phyloP scores from a whole-genome alignment of 1,139 yeast species.

The Hanseniaspora sp. region DNA sequence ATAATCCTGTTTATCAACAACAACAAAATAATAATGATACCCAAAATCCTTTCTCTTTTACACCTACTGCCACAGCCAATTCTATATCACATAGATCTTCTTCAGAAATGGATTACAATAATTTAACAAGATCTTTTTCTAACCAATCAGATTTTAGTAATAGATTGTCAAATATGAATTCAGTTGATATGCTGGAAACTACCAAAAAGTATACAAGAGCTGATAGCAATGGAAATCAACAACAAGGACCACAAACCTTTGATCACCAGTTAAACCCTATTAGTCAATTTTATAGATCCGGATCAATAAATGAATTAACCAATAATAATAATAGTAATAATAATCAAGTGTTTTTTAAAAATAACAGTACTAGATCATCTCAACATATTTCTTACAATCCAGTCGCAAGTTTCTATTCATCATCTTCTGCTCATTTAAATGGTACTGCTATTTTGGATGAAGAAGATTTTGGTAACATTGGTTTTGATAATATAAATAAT shows the following conservation, averaged over 20 bases:
- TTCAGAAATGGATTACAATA: not conserved
- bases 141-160: not conserved
- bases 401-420: not conserved
- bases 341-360: not conserved
- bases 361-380: not conserved
- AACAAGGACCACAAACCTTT: not conserved
- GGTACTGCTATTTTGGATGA: slow-evolving; percentile 15
- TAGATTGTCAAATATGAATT: not conserved
- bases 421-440: not conserved
- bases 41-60: not conserved
- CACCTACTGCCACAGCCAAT: not conserved
- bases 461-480: slow-evolving; percentile 4
- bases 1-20: not conserved
- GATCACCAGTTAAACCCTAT: not conserved
- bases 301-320: not conserved
- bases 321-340: not conserved
- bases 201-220: not conserved
- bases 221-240: not conserved
- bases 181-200: not conserved
- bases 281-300: not conserved
- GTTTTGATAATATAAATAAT: not conserved
- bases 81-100: not conserved
- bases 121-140: not conserved
- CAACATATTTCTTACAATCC: not conserved
- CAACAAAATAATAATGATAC: not conserved